Base-by-base conservation (phyloP, 2,329 filamentous ascomycete genomes). In the Sporothrix mexicana region DNA sequence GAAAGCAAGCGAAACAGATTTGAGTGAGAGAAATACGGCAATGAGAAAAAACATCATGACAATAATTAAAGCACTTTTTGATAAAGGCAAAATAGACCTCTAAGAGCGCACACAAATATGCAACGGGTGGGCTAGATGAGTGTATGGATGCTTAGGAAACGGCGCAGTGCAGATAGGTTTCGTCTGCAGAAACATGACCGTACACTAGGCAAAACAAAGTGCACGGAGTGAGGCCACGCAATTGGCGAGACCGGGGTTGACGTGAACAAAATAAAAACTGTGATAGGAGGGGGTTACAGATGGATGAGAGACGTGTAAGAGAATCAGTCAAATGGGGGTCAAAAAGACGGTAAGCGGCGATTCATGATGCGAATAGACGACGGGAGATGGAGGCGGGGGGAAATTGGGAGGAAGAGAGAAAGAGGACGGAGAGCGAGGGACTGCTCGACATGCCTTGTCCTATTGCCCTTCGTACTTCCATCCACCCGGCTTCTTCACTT, bases 161-260 rank as follows among this genome's bases (percentile, higher is more conserved):
- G 30, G 30, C 30, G 30, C 30, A 36, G 3, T 36, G 30, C 30
- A 5, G 30, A 36, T 36, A 36, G 3, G 30, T 36, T 36, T 36
- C 30, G 30, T 23, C 9, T n/a, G 10, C n/a, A 25, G 55, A 55
- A 45, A 72, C 23, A 62, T 20, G 23, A 62, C n/a, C 30, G 61
- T 57, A 69, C n/a, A 64, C 64, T 7, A 67, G 23, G 67, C 57
- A 70, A 70, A 70, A 69, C 71, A 72, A 55, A 15, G 41, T 51
- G 53, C 25, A 49, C 51, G 47, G 15, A 59, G 25, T 23, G 17
- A 53, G 43, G 43, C n/a, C 51, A 51, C 45, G 17, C 51, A 53
- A 69, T 64, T 72, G 71, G 71, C 71, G 71, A 72, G 70, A 30
- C 45, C 45, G 57, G 64, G 66, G 53, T 47, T 64, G 66, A 55